Conservation (phyloP, 2,329 filamentous ascomycete genomes). For the Teratosphaeria gauchensis region DNA sequence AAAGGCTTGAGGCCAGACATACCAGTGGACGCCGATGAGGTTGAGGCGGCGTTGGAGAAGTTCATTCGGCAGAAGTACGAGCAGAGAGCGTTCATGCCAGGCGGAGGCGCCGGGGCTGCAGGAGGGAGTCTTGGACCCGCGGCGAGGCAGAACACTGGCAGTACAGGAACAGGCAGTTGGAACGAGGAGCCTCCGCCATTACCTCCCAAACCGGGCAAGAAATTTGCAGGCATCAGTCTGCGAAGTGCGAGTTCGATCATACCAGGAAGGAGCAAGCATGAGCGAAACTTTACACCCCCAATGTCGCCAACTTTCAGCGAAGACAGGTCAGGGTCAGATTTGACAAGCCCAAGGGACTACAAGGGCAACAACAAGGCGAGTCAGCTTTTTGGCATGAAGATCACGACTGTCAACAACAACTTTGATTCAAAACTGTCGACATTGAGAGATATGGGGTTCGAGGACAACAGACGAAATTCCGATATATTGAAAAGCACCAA, state of each 20-base stretch:
- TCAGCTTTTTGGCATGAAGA: slow-evolving; percentile 27
- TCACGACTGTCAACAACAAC: slow-evolving; percentile 48
- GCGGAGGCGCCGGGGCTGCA: slow-evolving; percentile 22
- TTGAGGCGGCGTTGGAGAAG: slow-evolving; percentile 86
- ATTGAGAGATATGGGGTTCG: slow-evolving; percentile 85
- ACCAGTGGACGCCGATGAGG: slow-evolving; percentile 83
- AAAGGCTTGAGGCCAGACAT: slow-evolving; percentile 72
- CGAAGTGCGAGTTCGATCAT: slow-evolving; percentile 63
- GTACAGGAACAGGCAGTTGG: slow-evolving; percentile 40
- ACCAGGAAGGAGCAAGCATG: slow-evolving; percentile 46
- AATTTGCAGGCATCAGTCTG: slow-evolving; percentile 52
- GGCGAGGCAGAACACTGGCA: slow-evolving; percentile 45
- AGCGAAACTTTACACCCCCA: slow-evolving; percentile 25
- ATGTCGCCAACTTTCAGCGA: slow-evolving; percentile 25
- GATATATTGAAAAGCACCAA: slow-evolving; percentile 72
- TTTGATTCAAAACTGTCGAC: slow-evolving; percentile 67
- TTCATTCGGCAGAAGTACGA: slow-evolving; percentile 95
- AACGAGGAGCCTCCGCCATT: slow-evolving; percentile 49
- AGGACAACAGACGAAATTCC: slow-evolving; percentile 69
- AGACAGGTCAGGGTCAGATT: slow-evolving; percentile 13
- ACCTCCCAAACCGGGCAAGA: slow-evolving; percentile 50
- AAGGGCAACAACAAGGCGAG: slow-evolving; percentile 47
- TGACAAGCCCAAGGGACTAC: slow-evolving; percentile 12
- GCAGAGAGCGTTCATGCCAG: slow-evolving; percentile 44
- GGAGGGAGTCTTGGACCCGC: slow-evolving; percentile 18